Evolutionary conservation across 2,329 filamentous ascomycete species (phyloP).

Genomic region (Botrytis paeoniae): DNA sequence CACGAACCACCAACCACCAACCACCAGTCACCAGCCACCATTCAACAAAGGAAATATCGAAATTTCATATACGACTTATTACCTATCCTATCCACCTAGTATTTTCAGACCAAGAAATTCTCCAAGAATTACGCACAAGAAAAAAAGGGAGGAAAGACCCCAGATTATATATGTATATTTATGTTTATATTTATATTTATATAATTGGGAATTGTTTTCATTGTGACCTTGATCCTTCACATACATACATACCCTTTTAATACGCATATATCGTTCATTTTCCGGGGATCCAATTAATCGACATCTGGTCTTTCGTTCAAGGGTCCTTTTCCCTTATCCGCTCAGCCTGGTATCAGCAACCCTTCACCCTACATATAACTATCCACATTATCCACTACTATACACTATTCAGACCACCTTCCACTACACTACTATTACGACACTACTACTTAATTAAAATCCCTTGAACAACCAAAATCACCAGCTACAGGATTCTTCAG

Average conservation of each 20-base stretch:
- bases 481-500: background rate
- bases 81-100: no score
- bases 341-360: constrained; percentile 11
- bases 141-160: background rate
- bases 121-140: background rate
- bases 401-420: background rate
- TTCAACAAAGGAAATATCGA: background rate
- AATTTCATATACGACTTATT: background rate
- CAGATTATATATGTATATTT: background rate
- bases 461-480: background rate
- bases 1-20: background rate
- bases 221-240: background rate
- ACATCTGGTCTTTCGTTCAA: constrained; percentile 5
- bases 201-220: background rate
- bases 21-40: background rate
- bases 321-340: constrained; percentile 16
- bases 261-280: background rate
- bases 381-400: background rate
- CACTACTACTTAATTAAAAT: background rate
- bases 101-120: no score
- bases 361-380: constrained; percentile 2
- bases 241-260: background rate
- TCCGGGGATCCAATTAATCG: constrained; percentile 16
- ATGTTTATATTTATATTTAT: background rate
- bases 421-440: background rate